Percentiles rank a stretch among this genome's conserved stretches.
phyloP scores from a whole-genome alignment of 2,329 filamentous ascomycete species.

The Exophiala lecanii-corni region DNA sequence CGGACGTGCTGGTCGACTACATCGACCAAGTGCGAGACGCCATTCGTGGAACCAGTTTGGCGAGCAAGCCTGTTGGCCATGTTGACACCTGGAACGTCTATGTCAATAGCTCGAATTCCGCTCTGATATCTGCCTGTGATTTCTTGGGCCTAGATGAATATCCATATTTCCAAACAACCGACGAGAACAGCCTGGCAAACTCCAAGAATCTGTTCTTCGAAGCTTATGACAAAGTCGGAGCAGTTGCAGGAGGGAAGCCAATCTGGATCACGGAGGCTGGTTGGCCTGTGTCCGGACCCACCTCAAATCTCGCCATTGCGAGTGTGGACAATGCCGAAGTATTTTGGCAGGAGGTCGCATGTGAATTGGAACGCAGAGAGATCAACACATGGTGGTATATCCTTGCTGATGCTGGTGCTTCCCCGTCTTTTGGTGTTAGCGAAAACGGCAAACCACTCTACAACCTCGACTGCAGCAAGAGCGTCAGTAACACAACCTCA shows the following conservation, averaged over 20 bases:
- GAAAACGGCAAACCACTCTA: conserved; percentile 33
- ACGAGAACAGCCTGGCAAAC: conserved; percentile 47
- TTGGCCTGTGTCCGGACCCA: conserved; percentile 55
- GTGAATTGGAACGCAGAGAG: conserved; percentile 54
- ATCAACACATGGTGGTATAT: conserved; percentile 43
- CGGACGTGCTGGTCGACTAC: conserved; percentile 61
- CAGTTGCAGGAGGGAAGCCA: conserved; percentile 48
- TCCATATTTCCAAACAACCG: conserved; percentile 45
- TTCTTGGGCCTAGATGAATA: conserved; percentile 60
- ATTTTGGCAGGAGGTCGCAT: conserved; percentile 61
- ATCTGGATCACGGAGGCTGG: conserved; percentile 64
- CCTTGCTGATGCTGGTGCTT: conserved; percentile 33
- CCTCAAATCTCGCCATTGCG: conserved; percentile 53
- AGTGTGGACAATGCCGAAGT: conserved; percentile 55
- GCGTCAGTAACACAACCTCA: conserved; percentile 11
- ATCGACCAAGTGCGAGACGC: conserved; percentile 63
- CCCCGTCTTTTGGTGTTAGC: conserved; percentile 38
- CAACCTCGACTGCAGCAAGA: conserved; percentile 34
- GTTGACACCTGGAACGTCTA: conserved; percentile 64
- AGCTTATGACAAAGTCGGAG: conserved; percentile 32
- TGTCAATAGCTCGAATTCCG: conserved; percentile 55
- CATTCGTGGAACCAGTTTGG: conserved; percentile 55
- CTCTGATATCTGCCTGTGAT: conserved; percentile 59
- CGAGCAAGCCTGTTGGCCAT: conserved; percentile 49
- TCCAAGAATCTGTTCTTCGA: conserved; percentile 51